Percentiles rank a stretch among this genome's conserved stretches.
Conservation (phyloP, 2,329 filamentous ascomycete species). For the Pezicula radicicola region DNA sequence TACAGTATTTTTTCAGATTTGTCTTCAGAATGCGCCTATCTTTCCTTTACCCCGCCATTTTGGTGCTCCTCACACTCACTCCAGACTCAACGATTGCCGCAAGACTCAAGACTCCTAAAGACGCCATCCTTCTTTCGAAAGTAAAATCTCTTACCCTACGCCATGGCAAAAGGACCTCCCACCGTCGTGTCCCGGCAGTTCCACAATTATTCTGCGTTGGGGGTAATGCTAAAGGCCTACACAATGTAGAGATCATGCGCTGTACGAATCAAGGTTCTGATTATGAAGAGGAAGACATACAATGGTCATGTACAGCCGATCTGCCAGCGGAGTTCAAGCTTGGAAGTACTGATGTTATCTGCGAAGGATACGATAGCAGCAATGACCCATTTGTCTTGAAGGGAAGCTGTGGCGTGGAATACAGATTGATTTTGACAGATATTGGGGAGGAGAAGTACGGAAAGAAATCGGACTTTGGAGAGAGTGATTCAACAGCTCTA, state of each 20-base stretch:
- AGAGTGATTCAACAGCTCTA: conserved; percentile 23
- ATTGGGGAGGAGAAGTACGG: conserved; percentile 69
- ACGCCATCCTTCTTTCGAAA: conserved; percentile 58
- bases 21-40: conserved; percentile 11
- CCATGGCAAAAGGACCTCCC: conserved; percentile 62
- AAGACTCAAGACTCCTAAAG: conserved; percentile 17
- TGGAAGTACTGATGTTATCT: conserved; percentile 84
- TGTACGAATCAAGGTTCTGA: conserved; percentile 83
- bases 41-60: conserved; percentile 18
- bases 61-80: conserved; percentile 20
- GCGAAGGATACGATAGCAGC: conserved; percentile 77
- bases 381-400: conserved; percentile 86
- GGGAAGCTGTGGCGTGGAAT: conserved; percentile 91
- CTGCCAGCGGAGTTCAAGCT: conserved; percentile 64
- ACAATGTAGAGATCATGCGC: conserved; percentile 78
- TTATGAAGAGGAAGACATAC: conserved; percentile 76
- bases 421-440: conserved; percentile 74
- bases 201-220: conserved; percentile 79
- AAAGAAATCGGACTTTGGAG: conserved; percentile 22
- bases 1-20: too few species aligned
- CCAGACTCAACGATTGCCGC: conserved; percentile 22
- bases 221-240: conserved; percentile 60
- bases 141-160: conserved; percentile 79
- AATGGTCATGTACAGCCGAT: conserved; percentile 80
- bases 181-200: conserved; percentile 72